Conservation (phyloP, 495 filamentous ascomycete species). For the Sporormia fimetaria region DNA sequence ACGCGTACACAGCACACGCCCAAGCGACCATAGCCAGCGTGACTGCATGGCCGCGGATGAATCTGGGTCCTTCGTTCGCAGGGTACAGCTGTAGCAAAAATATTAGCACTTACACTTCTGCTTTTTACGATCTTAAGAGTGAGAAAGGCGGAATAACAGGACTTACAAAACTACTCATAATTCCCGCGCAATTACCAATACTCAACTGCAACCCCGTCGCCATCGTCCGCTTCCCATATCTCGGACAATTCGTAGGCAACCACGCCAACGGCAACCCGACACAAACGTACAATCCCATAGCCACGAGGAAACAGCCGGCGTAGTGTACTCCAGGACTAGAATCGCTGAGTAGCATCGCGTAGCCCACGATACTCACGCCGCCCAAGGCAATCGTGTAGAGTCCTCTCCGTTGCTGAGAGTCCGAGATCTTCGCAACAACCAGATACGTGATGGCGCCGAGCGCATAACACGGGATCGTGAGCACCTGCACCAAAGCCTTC, state of each 20-base stretch:
- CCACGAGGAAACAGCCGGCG: conserved; percentile 57
- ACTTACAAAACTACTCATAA: conserved; percentile 58
- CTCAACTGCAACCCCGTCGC: conserved; percentile 60
- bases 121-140: neutral
- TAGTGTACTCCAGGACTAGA: conserved; percentile 54
- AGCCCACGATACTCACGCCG: conserved; percentile 52
- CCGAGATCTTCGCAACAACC: conserved; percentile 47
- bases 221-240: conserved; percentile 62
- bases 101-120: neutral
- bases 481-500: conserved; percentile 52
- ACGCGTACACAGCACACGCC: conserved; percentile 36
- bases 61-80: conserved; percentile 36
- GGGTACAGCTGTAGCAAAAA: conserved; percentile 30
- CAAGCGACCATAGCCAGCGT: conserved; percentile 44
- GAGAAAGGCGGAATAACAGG: conserved; percentile 1
- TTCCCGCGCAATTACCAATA: conserved; percentile 54
- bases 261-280: conserved; percentile 63
- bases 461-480: conserved; percentile 69
- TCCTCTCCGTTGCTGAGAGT: conserved; percentile 49
- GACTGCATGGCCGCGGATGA: conserved; percentile 44
- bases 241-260: conserved; percentile 47
- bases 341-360: conserved; percentile 52
- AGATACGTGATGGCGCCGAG: conserved; percentile 58
- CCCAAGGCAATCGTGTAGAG: conserved; percentile 49
- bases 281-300: conserved; percentile 56